Evolutionary conservation across 495 filamentous ascomycete species (phyloP), one percentile per base, ranked within the genome.

Genomic region (Hypoxylon rickii): DNA sequence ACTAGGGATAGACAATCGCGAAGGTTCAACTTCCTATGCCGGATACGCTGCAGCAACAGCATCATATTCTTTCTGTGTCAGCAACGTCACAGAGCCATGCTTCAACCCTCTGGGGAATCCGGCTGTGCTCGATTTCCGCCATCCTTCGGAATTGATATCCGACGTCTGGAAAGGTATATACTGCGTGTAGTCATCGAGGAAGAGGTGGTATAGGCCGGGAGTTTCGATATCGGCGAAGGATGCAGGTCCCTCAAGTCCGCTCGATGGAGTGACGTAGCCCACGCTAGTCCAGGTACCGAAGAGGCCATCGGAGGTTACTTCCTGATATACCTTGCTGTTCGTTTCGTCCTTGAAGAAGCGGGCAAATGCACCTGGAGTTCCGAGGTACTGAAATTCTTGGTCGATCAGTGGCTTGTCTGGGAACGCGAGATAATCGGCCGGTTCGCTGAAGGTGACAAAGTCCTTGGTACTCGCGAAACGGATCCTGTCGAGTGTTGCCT

Each of bases 301-400:
- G 10, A 74, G 57, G 2, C 72, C 72, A 5, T 52, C 67, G 0
- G 65, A 62, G 5, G 60, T 64, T 18, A 64, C 41, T 32, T 74
- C 72, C 45, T 65, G 59, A 49, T 61, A 69, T 3, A 74, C 60
- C 18, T 67, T 64, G 16, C 58, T 62, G 11, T 57, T 64, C 0
- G 66, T 60, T 55, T 74, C 72, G 55, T 74, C 66, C 44, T 74
- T 74, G 24, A 65, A 37, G 53, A 71, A 73, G 2, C 70, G 64
- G 10, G 65, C 64, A 45, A 63, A 74, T n/a, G 58, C 44, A 5
- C 65, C 61, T 7, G 57, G 51, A 2, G 45, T 51, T 3, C 70
- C 68, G 0, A 72, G 58, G 36, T 65, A 62, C 29, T 71, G 61
- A 39, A 74, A 67, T 21, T 65, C 53, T 31, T 73, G 61, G 33